Percentiles rank a stretch among this genome's conserved stretches.
Conservation (phyloP, 2,329 filamentous ascomycete genomes). For the Fusarium torulosum region DNA sequence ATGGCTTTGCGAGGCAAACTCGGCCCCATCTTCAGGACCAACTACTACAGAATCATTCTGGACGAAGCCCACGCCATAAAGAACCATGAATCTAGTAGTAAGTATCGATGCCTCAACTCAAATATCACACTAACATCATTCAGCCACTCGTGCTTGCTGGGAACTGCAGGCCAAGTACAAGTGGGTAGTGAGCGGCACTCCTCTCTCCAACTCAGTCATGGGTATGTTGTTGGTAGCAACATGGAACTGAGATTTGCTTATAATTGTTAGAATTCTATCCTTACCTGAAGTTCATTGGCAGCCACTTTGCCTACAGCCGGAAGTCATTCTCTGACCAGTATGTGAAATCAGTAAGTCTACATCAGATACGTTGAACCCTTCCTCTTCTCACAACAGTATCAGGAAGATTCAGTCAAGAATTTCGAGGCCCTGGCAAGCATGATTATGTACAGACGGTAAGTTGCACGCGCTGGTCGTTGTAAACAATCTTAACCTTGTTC, state of each 20-base stretch:
- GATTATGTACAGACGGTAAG: conserved; percentile 47
- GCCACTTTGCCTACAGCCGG: conserved; percentile 17
- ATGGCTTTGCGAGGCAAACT: conserved; percentile 57
- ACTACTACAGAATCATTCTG: conserved; percentile 65
- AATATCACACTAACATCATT: no score
- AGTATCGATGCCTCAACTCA: not conserved
- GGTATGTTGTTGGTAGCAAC: no score
- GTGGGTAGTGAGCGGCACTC: no score
- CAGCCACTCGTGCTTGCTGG: no score
- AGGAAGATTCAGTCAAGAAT: conserved; percentile 15
- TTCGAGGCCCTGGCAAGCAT: conserved; percentile 41
- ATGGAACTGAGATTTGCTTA: no score
- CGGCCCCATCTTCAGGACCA: conserved; percentile 46
- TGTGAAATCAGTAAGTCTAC: not conserved
- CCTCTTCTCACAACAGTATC: no score
- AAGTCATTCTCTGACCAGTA: no score
- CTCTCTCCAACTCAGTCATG: no score
- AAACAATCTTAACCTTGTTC: not conserved
- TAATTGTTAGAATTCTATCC: conserved; percentile 52
- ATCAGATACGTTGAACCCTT: no score
- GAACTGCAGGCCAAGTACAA: no score
- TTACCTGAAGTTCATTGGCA: conserved; percentile 52
- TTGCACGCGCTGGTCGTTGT: not conserved
- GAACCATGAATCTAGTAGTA: conserved; percentile 52
- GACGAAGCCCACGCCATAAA: conserved; percentile 68